Evolutionary conservation across 2,329 filamentous ascomycete species (phyloP), one percentile per base, ranked within the genome.

Genomic region (Cadophora sp.): DNA sequence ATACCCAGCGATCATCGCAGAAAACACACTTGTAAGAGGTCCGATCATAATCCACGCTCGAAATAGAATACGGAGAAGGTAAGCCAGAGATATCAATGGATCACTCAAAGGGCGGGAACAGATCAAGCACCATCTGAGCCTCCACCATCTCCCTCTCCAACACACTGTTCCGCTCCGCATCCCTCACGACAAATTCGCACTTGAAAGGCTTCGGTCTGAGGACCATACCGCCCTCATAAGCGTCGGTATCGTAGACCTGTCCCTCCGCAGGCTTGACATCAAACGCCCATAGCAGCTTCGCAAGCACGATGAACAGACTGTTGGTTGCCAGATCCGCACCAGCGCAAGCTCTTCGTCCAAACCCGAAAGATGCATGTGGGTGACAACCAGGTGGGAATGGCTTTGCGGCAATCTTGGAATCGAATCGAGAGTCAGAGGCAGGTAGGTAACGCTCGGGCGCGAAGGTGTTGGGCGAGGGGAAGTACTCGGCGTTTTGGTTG

Each of bases 391-490:
- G 31, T 27, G 64, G 64, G 27, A 66, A 66, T 1, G 50, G 48
- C 24, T 62, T 66, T 1, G 34, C 58, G 1, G 34, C 37, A 8
- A 66, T 16, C 34, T 62, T 43, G 5, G 53, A 4, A n/a, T 55
- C 27, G 24, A 43, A 62, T 4, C 64, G 53, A 19, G 31, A 16
- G 19, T 62, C 64, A 7, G 50, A 62, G 7, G 11, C 11, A 4
- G 16, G 6, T 3, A 76, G 50, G 40, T 60, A 83, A 1, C 81
- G 77, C 2, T 77, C 76, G 0, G 83, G 83, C 29, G 82, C 76
- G 71, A 84, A 84, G 7, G 67, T 69, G 29, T 81, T 78, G 0
- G 83, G 81, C 58, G 82, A 70, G 6, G 65, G 66, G 76, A 84
- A 85, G 9, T 77, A 75, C 3, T 65, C 60, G 51, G 78, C 69